Evolutionary conservation across 2,329 filamentous ascomycete species (phyloP).

Genomic region (Aspergillus fumigatiaffinis): DNA sequence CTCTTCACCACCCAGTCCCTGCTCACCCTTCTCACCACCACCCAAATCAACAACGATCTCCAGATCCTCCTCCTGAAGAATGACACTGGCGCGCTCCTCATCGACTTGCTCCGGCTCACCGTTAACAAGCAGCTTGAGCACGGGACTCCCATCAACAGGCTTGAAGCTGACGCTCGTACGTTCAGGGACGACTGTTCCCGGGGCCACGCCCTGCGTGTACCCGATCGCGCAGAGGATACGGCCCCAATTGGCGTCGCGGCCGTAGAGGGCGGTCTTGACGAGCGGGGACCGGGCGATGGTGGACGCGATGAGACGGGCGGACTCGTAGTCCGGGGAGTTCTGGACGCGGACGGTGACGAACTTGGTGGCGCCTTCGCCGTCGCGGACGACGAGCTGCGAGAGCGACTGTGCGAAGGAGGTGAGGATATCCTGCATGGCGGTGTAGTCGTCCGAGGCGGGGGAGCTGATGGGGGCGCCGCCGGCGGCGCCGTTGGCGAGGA

Average conservation of each 20-base stretch:
- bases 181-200: slow-evolving; percentile 48
- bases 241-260: slow-evolving; percentile 97
- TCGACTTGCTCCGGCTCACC: slow-evolving; percentile 62
- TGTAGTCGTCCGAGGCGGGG: slow-evolving; percentile 57
- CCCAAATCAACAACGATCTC: slow-evolving; percentile 59
- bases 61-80: slow-evolving; percentile 59
- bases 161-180: slow-evolving; percentile 60
- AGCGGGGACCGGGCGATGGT: slow-evolving; percentile 88
- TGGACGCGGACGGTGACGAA: slow-evolving; percentile 89
- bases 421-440: slow-evolving; percentile 66
- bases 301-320: slow-evolving; percentile 74
- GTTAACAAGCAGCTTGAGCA: slow-evolving; percentile 55
- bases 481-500: slow-evolving; percentile 93
- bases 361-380: slow-evolving; percentile 96
- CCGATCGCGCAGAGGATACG: slow-evolving; percentile 93
- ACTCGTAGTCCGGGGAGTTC: slow-evolving; percentile 64
- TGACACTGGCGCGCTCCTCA: slow-evolving; percentile 55
- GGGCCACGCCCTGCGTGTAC: slow-evolving; percentile 57
- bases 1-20: slow-evolving; percentile 46
- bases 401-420: slow-evolving; percentile 77
- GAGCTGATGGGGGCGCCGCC: slow-evolving; percentile 63
- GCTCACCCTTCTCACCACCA: slow-evolving; percentile 43
- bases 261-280: slow-evolving; percentile 96
- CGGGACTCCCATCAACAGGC: slow-evolving; percentile 53
- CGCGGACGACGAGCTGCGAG: slow-evolving; percentile 87